phyloP scores from a whole-genome alignment of 176 grass and related monocot genomes.

The Metroxylon sagu region DNA sequence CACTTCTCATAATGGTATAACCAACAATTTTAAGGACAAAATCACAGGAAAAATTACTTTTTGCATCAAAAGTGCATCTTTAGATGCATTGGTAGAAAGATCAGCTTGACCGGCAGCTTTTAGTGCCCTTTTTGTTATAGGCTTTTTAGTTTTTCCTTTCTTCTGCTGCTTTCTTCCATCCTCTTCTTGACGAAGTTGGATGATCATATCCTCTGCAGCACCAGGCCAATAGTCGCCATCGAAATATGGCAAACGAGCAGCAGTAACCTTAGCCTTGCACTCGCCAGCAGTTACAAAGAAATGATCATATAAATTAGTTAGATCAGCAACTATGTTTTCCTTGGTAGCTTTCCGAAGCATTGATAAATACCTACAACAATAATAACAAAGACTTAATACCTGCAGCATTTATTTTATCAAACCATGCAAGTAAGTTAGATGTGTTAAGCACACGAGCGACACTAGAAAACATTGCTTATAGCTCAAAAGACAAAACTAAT shows the following conservation, averaged over 20 bases:
- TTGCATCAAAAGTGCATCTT: constrained; percentile 8
- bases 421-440: too few relatives aligned
- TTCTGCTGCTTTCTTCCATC: constrained; percentile 6
- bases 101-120: constrained; percentile 9
- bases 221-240: constrained; percentile 11
- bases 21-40: background rate
- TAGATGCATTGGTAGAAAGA: constrained; percentile 10
- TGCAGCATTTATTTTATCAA: too few relatives aligned
- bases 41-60: background rate
- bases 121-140: constrained; percentile 6
- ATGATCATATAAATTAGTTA: constrained; percentile 15
- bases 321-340: constrained; percentile 7
- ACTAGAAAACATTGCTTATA: background rate
- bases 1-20: background rate
- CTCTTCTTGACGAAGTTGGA: background rate
- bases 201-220: constrained; percentile 20
- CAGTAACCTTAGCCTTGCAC: constrained; percentile 6
- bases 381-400: too few relatives aligned
- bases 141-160: constrained; percentile 8
- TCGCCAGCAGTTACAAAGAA: background rate
- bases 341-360: constrained; percentile 11
- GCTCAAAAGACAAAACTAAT: too few relatives aligned
- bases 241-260: constrained; percentile 10
- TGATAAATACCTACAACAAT: constrained; percentile 13
- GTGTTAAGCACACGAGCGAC: background rate